phyloP scores from a whole-genome alignment of 2,329 filamentous ascomycete genomes.

The Diplodia mutila region DNA sequence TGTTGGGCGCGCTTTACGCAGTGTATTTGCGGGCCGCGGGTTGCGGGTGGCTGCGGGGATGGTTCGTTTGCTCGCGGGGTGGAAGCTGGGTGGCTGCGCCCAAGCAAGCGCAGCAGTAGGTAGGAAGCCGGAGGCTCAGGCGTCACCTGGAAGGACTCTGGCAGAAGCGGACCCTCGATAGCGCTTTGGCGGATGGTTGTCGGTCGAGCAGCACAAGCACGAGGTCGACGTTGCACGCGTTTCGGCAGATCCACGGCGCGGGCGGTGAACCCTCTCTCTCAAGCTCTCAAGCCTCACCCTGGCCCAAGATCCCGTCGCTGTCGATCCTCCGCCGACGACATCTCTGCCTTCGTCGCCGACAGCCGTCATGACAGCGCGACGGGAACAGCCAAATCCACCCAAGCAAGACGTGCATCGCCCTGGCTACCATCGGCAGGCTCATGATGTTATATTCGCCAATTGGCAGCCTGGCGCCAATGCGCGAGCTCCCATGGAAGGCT shows the following conservation, averaged over 20 bases:
- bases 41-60: constrained; percentile 24
- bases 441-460: background rate
- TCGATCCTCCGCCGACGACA: background rate
- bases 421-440: background rate
- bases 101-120: background rate
- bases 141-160: background rate
- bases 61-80: constrained; percentile 4
- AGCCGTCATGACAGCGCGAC: background rate
- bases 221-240: constrained; percentile 23
- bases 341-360: background rate
- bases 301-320: background rate
- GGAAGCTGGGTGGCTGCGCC: background rate
- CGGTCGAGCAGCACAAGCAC: constrained; percentile 18
- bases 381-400: background rate
- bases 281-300: background rate
- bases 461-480: background rate
- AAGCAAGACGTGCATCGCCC: background rate
- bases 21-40: constrained; percentile 7
- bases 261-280: constrained; percentile 6
- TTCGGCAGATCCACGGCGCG: constrained; percentile 15
- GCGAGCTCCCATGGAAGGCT: background rate
- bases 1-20: constrained; percentile 15
- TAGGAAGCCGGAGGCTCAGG: background rate
- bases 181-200: constrained; percentile 8
- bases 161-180: background rate